A percentile compares a stretch with the other conserved stretches of the same genome.
These are phyloP conservation scores for Mycena belliarum DNA, from an alignment of 768 basidiomycete species.

Conservation along the genomic window DNA sequence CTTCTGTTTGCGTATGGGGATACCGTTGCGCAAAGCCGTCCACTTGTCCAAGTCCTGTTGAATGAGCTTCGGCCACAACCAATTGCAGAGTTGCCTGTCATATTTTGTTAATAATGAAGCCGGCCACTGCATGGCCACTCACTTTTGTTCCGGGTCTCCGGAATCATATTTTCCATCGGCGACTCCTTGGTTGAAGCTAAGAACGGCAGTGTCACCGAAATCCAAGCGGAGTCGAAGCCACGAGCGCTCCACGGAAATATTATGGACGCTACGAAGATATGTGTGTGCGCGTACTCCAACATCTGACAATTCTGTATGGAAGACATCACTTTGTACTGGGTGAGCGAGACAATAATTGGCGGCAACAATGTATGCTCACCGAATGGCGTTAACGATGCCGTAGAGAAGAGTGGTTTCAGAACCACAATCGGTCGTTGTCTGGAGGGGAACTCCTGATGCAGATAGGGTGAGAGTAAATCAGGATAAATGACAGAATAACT, in stretches of 20 bases:
- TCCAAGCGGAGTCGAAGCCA: conserved; percentile 31
- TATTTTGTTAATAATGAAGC: no score
- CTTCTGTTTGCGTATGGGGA: conserved; percentile 30
- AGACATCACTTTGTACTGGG: conserved; percentile 22
- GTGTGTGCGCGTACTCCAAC: conserved; percentile 29
- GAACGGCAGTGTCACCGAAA: conserved; percentile 29
- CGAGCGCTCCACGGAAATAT: conserved; percentile 32
- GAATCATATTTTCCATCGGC: not conserved
- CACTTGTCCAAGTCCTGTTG: conserved; percentile 17
- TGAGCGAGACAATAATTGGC: no score
- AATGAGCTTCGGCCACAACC: conserved; percentile 27
- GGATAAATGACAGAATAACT: no score
- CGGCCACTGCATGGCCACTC: not conserved
- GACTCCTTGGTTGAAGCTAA: not conserved
- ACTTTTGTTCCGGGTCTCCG: conserved; percentile 1
- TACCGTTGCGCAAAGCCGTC: conserved; percentile 25
- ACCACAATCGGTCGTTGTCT: conserved; percentile 37
- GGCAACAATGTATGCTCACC: conserved; percentile 21
- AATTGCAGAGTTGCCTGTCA: conserved; percentile 24
- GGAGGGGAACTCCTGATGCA: conserved; percentile 33
- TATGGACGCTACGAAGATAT: conserved; percentile 30
- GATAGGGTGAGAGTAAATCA: not conserved
- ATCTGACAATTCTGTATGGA: conserved; percentile 17
- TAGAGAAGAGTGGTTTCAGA: conserved; percentile 36
- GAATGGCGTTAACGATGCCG: conserved; percentile 31